Base-by-base conservation (phyloP, 2,329 filamentous ascomycete species). In the Trichoderma arundinaceum region DNA sequence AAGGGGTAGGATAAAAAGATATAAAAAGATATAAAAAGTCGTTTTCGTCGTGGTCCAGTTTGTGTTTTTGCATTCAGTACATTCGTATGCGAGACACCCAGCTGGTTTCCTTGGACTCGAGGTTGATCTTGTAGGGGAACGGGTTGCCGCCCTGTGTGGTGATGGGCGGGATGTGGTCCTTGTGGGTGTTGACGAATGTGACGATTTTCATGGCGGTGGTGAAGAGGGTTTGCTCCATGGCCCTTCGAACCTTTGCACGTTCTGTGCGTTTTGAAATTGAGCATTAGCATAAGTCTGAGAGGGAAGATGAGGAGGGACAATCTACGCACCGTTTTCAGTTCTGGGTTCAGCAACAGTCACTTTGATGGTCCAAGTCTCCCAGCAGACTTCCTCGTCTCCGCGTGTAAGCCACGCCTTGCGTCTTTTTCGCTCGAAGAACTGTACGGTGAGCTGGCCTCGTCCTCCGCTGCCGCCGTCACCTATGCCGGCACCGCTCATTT, bases 81-180 rank as follows among this genome's bases (percentile, higher is more conserved):
- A 92, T 87, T 32, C 92, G 90, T 79, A 94, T 92, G 44, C 91
- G 85, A 65, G 89, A 86, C 56, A 91, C 88, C 92, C 92, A 94
- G 59, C 89, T 86, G 19, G 77, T 89, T 67, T 89, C 85, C 73
- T 92, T 92, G 65, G 92, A 92, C 74, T 96, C 95, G 66, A 98
- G 88, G 68, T 90, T 86, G 74, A 98, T 96, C 77, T 94, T 90
- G 78, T 96, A 98, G 0, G 94, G 94, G 74, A 98, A 99, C 0
- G 95, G 94, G 76, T 98, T 98, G 54, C 91, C 92, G 74, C 89
- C 93, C 22, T 93, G 95, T 8, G 93, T 96, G 69, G 93, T 97
- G 72, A 98, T 98, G 58, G 94, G 95, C 1, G 95, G 95, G 70
- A 99, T 98, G 77, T 98, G 95, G 74, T 96, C 92, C 77, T 96